Conservation (phyloP, 1,139 yeast species). For the Saccharomyces pastorianus region DNA sequence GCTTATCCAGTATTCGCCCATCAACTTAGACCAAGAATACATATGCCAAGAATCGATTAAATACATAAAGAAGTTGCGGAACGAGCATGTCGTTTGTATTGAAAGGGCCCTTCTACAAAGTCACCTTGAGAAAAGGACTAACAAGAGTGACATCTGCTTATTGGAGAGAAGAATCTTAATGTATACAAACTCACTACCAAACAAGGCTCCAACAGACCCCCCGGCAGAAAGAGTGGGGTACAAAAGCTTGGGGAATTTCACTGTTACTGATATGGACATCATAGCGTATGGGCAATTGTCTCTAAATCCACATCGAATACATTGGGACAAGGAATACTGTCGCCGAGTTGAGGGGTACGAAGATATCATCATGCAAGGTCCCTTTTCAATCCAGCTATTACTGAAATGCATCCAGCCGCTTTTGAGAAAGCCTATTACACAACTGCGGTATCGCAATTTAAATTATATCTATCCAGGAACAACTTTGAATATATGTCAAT, state of each 20-base stretch:
- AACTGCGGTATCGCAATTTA: conserved; percentile 21
- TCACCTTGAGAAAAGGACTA: conserved; percentile 8
- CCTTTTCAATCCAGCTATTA: conserved; percentile 55
- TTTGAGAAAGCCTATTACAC: conserved; percentile 4
- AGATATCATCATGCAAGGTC: conserved; percentile 69
- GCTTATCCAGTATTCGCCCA: conserved; percentile 34
- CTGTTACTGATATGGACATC: conserved; percentile 29
- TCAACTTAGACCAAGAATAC: conserved; percentile 31
- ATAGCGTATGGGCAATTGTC: conserved; percentile 67
- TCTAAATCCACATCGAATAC: conserved; percentile 77
- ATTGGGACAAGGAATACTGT: conserved; percentile 55
- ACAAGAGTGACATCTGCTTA: conserved; percentile 5
- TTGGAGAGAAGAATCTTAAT: conserved; percentile 33
- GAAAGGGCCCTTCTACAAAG: conserved; percentile 33
- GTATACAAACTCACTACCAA: conserved; percentile 20
- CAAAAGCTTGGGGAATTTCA: conserved; percentile 4
- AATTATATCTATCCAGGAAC: conserved; percentile 19
- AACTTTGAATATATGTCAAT: neutral
- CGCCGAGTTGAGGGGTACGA: conserved; percentile 49
- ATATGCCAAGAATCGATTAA: conserved; percentile 42
- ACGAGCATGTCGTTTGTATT: conserved; percentile 40
- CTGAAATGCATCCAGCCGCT: conserved; percentile 41
- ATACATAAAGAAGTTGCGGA: conserved; percentile 33
- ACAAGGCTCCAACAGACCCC: neutral
- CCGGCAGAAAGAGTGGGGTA: conserved; percentile 3